phyloP scores from a whole-genome alignment of 78 protist genomes.

The Dictyostelium firmibasis region DNA sequence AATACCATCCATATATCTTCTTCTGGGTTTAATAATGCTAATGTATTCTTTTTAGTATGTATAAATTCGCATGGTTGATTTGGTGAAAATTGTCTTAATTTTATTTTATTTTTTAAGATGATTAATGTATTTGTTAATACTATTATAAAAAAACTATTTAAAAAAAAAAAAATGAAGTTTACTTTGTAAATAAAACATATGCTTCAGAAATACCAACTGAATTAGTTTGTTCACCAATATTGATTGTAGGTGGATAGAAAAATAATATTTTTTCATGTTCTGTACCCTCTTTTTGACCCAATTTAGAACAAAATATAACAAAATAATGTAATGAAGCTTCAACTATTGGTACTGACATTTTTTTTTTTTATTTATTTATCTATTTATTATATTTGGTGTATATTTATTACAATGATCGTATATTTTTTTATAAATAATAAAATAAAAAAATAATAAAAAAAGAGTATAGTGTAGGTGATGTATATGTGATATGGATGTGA shows the following conservation, averaged over 20 bases:
- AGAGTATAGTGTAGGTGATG: too few relatives aligned
- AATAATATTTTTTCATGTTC: slow-evolving; percentile 82
- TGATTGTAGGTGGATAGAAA: slow-evolving; percentile 63
- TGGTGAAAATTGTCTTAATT: slow-evolving; percentile 52
- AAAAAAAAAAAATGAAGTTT: background rate
- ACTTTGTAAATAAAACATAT: slow-evolving; percentile 79
- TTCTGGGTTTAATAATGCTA: slow-evolving; percentile 48
- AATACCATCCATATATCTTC: slow-evolving; percentile 79
- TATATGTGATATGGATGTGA: too few relatives aligned
- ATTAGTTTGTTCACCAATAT: slow-evolving; percentile 58
- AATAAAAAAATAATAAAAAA: too few relatives aligned
- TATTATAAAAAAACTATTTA: background rate
- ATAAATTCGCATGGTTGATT: slow-evolving; percentile 73
- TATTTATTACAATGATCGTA: background rate
- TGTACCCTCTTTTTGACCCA: slow-evolving; percentile 73
- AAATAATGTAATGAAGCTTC: slow-evolving; percentile 48
- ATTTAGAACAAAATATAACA: slow-evolving; percentile 64
- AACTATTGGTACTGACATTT: background rate
- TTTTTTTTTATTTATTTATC: too few relatives aligned
- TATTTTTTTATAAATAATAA: too few relatives aligned
- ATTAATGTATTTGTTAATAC: background rate
- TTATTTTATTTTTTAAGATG: background rate
- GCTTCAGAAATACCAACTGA: slow-evolving; percentile 83
- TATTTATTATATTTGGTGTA: too few relatives aligned
- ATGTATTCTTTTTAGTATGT: slow-evolving; percentile 44